Evolutionary conservation across 176 grass and related monocot genomes (phyloP), one percentile per base, ranked within the genome.

Genomic region (Neostapfia colusana): DNA sequence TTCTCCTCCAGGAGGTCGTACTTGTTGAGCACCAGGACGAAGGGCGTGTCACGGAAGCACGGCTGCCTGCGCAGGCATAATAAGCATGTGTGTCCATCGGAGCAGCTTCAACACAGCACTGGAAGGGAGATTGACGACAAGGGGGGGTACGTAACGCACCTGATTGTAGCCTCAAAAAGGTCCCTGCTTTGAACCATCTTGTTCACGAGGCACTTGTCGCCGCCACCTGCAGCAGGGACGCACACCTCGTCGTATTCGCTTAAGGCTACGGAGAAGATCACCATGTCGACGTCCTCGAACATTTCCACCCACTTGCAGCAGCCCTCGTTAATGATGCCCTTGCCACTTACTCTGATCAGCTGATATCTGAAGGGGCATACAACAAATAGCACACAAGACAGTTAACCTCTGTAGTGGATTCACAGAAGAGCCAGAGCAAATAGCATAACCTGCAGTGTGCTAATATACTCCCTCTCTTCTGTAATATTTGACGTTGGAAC

Each of bases 231-330:
- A 8, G 63, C 63, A 85, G 87, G 85, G 55, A 31, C 46, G 10
- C 79, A 87, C 26, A 98, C 27, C 77, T 88, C 79, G 46, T 94
- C 83, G 45, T 94, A 98, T 55, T 98, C 95, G 2, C 95, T 90
- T 65, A 98, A 85, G 9, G 91, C 58, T 39, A 98, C 70, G 0
- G 85, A 94, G 85, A 98, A 98, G 70, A 98, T 94, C 51, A 98
- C 91, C 44, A 85, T 75, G 12, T 85, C 77, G 28, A 98, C 95
- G 82, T 98, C 95, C 78, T 98, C 95, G 71, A 98, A 98, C 95
- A 98, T 98, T 73, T 98, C 95, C 21, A 98, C 91, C 95, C 91
- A 98, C 69, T 98, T 98, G 73, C 95, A 98, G 49, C 95, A n/a
- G n/a, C n/a, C n/a, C n/a, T n/a, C 91, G 54, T 98, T 79, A 25